Evolutionary conservation across 1,139 yeast species (phyloP), one percentile per base, ranked within the genome.

Genomic region (Yamadazyma trypodendri): DNA sequence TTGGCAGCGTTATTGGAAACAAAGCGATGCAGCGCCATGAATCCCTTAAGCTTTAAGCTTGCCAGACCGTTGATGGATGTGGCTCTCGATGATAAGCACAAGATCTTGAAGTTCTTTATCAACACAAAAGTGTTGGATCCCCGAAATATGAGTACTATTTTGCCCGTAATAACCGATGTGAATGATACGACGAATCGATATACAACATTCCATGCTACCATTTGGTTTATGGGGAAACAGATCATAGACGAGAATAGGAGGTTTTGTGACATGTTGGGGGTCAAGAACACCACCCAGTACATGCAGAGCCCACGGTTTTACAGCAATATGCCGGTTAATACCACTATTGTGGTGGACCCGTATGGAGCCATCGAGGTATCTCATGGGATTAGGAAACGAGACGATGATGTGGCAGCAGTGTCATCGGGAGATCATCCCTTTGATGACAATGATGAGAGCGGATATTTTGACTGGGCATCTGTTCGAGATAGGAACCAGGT

Each of bases 121-220:
- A 65, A 69, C 44, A 50, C 75, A 10, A 55, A 61, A 54, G 66
- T 67, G 9, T 16, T 39, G 3, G 85, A 88, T 66, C 95, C 84
- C 59, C 92, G 94, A 56, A 87, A 87, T 73, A 84, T 86, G 57
- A 45, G 56, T 14, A 28, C 41, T 12, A 39, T 39, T 0, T 34
- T 42, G 9, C 53, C 56, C 11, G 48, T 62, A 6, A 60, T 70
- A 12, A 50, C 51, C 12, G 81, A 77, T 45, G 73, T 73, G 18
- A 67, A 77, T 48, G 14, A 40, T 2, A 55, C 66, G 3, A 70
- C 80, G 2, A 74, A 75, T 49, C 60, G 55, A 41, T 75, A 52
- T 49, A 71, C 81, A 5, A 73, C 80, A 1, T 53, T 77, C 27
- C 75, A 72, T 38, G 68, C 74, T n/a, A 61, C 64, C 28, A 52